Percentiles rank a stretch among this genome's conserved stretches.
Conservation (phyloP, 129 eudicot species). For the Helianthus annuus region HanXRQr2.0-SUNRISE NC_035445.2:71880377-71880876, state of each 20-base stretch:
- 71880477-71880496: conserved; percentile 82
- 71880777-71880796: no score
- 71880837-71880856: no score
- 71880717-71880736: no score
- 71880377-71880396: conserved; percentile 39
- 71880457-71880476: conserved; percentile 72
- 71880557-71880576: conserved; percentile 6
- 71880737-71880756: no score
- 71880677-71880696: conserved; percentile 23
- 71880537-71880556: conserved; percentile 6
- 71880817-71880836: no score
- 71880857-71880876: no score
- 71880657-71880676: conserved; percentile 52
- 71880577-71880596: conserved; percentile 1
- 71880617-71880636: conserved; percentile 30
- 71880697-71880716: neutral
- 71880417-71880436: conserved; percentile 38
- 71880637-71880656: conserved; percentile 32
- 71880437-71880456: conserved; percentile 80
- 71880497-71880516: conserved; percentile 33
- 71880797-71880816: no score
- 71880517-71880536: neutral
- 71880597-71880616: neutral
- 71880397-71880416: conserved; percentile 3
- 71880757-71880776: no score